Base-by-base conservation (phyloP, 768 basidiomycete genomes). In the Panellus pusillus region DNA sequence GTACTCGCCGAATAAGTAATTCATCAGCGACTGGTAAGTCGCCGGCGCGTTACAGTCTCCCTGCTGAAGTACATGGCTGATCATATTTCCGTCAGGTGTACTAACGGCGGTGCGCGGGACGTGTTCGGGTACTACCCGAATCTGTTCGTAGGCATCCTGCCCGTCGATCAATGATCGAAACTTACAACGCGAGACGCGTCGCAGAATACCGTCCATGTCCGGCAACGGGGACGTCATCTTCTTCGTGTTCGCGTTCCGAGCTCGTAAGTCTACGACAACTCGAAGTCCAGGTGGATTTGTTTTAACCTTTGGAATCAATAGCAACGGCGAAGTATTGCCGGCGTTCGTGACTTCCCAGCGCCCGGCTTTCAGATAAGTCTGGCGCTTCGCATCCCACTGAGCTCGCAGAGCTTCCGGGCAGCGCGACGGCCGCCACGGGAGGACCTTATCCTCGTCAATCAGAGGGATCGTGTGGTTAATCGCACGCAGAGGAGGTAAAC, bases 11-110 rank as follows among this genome's bases (percentile, higher is more conserved):
- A 61, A 61, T 3, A 74, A 62, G 28, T 72, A 60, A 29, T 72
- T 72, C 70, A 73, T 73, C 0, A 73, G 38, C 0, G 68, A 54
- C 50, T 74, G 72, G 64, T 71, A 74, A 0, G 72, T 75, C 1
- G 71, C 71, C 1, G 57, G 55, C 31, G 46, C 46, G 18, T 47
- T 47, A 28, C 46, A 47, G 17, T 47, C 46, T 7, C 47, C 47
- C n/a, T 49, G 47, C 47, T 49, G 47, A 6, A 47, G 13, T 7
- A 47, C 45, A 47, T 14, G 20, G n/a, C 45, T 47, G 6, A 47
- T 29, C 60, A 63, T 62, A 24, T 38, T 49, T 4, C 47, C 47
- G 27, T 49, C 47, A 2, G 47, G 47, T 14, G 47, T 49, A 4
- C 17, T 49, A 1, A 49, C 19, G 1, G 47, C 5, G 8, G 47